A percentile compares a stretch with the other conserved stretches of the same genome.
These are phyloP conservation scores for Penicillium nordicum DNA, from an alignment of 2,329 filamentous ascomycete genomes.

Conservation along the genomic window DNA sequence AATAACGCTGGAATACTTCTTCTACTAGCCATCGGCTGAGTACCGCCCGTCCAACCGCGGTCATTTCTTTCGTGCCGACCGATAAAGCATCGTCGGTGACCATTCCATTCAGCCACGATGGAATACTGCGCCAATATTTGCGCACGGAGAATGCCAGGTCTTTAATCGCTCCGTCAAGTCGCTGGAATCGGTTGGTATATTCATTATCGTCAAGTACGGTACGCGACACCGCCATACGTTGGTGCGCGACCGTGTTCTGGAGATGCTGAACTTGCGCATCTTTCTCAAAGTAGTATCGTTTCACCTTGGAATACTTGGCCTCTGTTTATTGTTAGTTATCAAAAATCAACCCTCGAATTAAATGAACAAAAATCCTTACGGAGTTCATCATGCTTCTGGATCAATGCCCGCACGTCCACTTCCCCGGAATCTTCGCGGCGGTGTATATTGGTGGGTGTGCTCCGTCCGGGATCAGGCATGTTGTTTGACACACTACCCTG, in stretches of 20 bases:
- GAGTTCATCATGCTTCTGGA: slow-evolving; percentile 45
- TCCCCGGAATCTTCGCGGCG: slow-evolving; percentile 41
- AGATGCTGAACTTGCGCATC: slow-evolving; percentile 85
- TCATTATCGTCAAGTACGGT: slow-evolving; percentile 94
- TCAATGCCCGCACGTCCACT: slow-evolving; percentile 45
- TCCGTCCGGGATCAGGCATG: slow-evolving; percentile 44
- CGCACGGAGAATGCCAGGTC: slow-evolving; percentile 94
- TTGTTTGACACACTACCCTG: slow-evolving; percentile 24
- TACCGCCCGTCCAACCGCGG: slow-evolving; percentile 81
- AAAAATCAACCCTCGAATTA: neutral
- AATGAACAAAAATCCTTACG: slow-evolving; percentile 40
- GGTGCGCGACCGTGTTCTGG: slow-evolving; percentile 95
- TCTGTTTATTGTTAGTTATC: slow-evolving; percentile 52
- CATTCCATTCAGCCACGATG: slow-evolving; percentile 72
- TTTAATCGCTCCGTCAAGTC: slow-evolving; percentile 88
- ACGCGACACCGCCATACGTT: slow-evolving; percentile 88
- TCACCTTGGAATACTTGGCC: slow-evolving; percentile 96
- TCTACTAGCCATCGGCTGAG: slow-evolving; percentile 88
- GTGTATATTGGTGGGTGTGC: slow-evolving; percentile 42
- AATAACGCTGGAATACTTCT: slow-evolving; percentile 85
- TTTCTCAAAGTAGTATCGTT: slow-evolving; percentile 94
- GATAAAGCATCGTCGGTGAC: slow-evolving; percentile 82
- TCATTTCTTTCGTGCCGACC: slow-evolving; percentile 96
- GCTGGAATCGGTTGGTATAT: slow-evolving; percentile 82
- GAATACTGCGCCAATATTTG: slow-evolving; percentile 84